Evolutionary conservation across 257 asterid species (phyloP).

Genomic region (Nyctanthes arbortristis): DNA sequence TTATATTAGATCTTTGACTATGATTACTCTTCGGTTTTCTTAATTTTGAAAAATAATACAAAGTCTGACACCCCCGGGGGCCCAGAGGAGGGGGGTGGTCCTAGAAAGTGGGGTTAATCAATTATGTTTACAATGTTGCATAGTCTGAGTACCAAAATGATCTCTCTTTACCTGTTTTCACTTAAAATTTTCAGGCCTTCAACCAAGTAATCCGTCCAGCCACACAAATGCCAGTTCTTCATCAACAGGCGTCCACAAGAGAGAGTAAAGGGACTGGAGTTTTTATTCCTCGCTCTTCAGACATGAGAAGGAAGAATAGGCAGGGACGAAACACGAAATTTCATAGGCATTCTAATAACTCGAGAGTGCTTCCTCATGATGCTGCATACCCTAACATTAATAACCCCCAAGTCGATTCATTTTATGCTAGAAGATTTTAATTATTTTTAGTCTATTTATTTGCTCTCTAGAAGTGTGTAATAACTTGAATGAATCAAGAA

Average conservation of each 20-base stretch:
- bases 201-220: slow-evolving; percentile 46
- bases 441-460: background rate
- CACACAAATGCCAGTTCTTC: slow-evolving; percentile 32
- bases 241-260: slow-evolving; percentile 37
- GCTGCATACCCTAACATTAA: background rate
- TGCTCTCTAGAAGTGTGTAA: background rate
- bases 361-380: slow-evolving; percentile 41
- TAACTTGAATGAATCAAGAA: background rate
- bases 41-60: too few relatives aligned
- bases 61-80: too few relatives aligned
- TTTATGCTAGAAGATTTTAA: slow-evolving; percentile 48
- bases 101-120: too few relatives aligned
- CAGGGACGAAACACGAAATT: slow-evolving; percentile 45
- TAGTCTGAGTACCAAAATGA: too few relatives aligned
- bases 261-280: slow-evolving; percentile 93
- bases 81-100: too few relatives aligned
- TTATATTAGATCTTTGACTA: too few relatives aligned
- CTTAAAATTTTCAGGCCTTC: slow-evolving; percentile 52
- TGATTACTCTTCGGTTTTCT: too few relatives aligned
- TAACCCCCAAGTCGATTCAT: slow-evolving; percentile 41
- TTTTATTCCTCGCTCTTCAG: slow-evolving; percentile 68
- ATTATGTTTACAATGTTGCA: background rate
- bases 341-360: slow-evolving; percentile 43
- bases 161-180: too few relatives aligned
- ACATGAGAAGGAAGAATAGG: slow-evolving; percentile 51